These are phyloP conservation scores for Aspergillus sergii DNA, from an alignment of 2,329 filamentous ascomycete genomes.

Conservation along the genomic window DNA sequence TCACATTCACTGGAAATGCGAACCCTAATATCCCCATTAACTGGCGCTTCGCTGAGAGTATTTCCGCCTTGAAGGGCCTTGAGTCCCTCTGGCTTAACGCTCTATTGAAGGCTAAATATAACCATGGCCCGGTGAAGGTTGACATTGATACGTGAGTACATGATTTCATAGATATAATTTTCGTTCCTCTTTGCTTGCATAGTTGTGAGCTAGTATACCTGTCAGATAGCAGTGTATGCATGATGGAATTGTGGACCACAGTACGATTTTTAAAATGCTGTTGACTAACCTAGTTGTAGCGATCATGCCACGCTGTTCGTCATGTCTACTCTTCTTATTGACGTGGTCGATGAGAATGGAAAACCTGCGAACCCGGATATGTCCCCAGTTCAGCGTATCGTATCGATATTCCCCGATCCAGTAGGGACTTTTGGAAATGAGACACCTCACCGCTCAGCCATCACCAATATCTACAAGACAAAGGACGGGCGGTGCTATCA, in stretches of 20 bases:
- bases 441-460: neutral
- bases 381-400: neutral
- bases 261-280: neutral
- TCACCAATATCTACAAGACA: constrained; percentile 19
- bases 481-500: constrained; percentile 20
- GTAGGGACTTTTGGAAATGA: neutral
- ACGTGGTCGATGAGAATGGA: constrained; percentile 1
- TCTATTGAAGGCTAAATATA: constrained; percentile 7
- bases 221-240: neutral
- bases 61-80: constrained; percentile 12
- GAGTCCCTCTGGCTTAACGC: constrained; percentile 8
- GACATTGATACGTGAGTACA: constrained; percentile 10
- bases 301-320: constrained; percentile 14
- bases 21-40: constrained; percentile 12
- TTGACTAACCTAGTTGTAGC: neutral
- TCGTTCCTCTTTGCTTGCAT: no score
- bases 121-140: constrained; percentile 3
- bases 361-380: neutral
- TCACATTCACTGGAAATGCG: constrained; percentile 4
- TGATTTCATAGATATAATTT: neutral
- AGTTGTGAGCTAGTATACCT: rapidly evolving
- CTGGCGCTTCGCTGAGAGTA: constrained; percentile 16
- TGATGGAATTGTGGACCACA: neutral
- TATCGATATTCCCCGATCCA: constrained; percentile 1
- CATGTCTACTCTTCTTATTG: constrained; percentile 4